Evolutionary conservation across 2,329 filamentous ascomycete species (phyloP), one percentile per base, ranked within the genome.

Genomic region (Bipolaris sorokiniana): DNA sequence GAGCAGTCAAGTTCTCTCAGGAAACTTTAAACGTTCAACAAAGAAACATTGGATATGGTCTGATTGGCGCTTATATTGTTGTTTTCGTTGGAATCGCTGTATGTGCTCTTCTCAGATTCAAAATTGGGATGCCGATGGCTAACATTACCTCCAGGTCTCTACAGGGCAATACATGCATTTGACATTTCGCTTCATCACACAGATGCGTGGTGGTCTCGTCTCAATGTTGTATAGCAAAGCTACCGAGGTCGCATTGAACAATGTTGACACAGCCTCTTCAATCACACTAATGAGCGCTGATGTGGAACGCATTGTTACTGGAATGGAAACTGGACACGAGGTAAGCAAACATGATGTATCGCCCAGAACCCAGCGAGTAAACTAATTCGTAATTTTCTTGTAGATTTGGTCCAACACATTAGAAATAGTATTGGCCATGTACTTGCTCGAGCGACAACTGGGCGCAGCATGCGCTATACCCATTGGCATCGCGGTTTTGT

Each of bases 401-500:
- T 15, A 62, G 62, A 53, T 74, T 7, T 76, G 73, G 73, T 65
- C 72, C 9, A 74, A 74, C 37, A 49, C 72, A 0, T 57, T 83
- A 1, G 77, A 84, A 58, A 75, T 81, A 3, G 76, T 65, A 4
- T 51, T 85, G 1, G 79, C 78, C 0, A 78, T 78, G 46, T 85
- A 76, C 66, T 72, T 85, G 0, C 71, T 86, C 0, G 71, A 83
- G 18, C 63, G 62, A 3, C 76, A 83, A 46, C 63, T 86, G 0
- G 82, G 83, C 0, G 69, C 74, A 0, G 81, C 82, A 0, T 85
- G 82, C 37, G 66, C 79, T 0, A 78, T 80, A 0, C 82, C 83
- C 0, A 73, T 86, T 5, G 75, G 77, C 0, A 70, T 83, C 2
- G 79, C 82, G 0, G 45, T 79, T 7, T 52, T 66, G 46, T 66